Evolutionary conservation across 768 basidiomycete genomes (phyloP).

Genomic region (Tremella mesenterica): DNA sequence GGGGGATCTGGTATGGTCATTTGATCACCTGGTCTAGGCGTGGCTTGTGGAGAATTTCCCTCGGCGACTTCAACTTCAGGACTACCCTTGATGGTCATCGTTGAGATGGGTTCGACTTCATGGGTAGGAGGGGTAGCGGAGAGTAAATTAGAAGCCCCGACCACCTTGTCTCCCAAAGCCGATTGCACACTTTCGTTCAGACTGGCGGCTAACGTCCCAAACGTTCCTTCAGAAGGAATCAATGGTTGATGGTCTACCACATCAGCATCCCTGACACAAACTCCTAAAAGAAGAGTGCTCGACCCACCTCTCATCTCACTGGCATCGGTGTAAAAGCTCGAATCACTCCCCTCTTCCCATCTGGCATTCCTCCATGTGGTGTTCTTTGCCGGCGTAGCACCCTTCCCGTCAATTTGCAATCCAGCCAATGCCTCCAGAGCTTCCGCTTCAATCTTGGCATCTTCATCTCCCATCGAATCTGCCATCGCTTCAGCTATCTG

Average conservation of each 20-base stretch:
- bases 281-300: neutral
- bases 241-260: slow-evolving; percentile 23
- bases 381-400: slow-evolving; percentile 10
- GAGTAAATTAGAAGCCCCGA: neutral
- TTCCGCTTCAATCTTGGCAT: slow-evolving; percentile 38
- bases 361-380: slow-evolving; percentile 43
- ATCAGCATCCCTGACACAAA: slow-evolving; percentile 6
- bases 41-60: no score
- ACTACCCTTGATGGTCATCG: slow-evolving; percentile 15
- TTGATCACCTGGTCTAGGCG: no score
- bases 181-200: neutral
- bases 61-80: no score
- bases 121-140: neutral
- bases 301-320: slow-evolving; percentile 36
- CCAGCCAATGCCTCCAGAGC: slow-evolving; percentile 27
- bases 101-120: slow-evolving; percentile 6
- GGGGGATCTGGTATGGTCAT: no score
- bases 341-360: slow-evolving; percentile 37
- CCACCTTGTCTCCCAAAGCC: neutral
- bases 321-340: slow-evolving; percentile 31
- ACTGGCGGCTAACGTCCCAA: slow-evolving; percentile 1
- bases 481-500: slow-evolving; percentile 1
- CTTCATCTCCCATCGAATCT: slow-evolving; percentile 9
- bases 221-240: slow-evolving; percentile 7
- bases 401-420: slow-evolving; percentile 26